Evolutionary conservation across 768 basidiomycete species (phyloP).

Genomic region (Russula brevipes): DNA sequence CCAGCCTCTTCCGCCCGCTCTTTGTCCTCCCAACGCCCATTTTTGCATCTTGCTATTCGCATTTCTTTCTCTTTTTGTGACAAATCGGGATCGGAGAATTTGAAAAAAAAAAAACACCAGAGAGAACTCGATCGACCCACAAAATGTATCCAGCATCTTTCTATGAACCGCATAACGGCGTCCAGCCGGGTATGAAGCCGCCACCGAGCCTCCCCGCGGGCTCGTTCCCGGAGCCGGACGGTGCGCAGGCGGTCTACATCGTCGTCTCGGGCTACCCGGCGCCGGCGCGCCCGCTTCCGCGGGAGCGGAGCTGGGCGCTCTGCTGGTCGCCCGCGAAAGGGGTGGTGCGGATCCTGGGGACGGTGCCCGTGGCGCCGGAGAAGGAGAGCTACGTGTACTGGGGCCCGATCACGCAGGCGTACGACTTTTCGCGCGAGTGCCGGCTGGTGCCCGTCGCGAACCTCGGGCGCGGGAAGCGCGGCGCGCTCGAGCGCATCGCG

Average conservation of each 20-base stretch:
- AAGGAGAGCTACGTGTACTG: constrained; percentile 20
- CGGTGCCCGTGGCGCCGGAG: constrained; percentile 20
- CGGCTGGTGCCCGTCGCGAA: constrained; percentile 20
- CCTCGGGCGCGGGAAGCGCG: constrained; percentile 14
- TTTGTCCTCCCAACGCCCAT: background rate
- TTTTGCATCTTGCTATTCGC: too few relatives aligned
- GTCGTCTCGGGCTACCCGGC: constrained; percentile 22
- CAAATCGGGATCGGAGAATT: background rate
- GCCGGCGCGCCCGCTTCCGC: constrained; percentile 16
- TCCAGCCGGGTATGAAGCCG: constrained; percentile 24
- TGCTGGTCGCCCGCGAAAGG: constrained; percentile 20
- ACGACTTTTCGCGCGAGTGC: constrained; percentile 9
- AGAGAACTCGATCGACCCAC: background rate
- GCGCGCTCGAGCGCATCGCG: constrained; percentile 22
- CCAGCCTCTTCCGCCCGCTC: background rate
- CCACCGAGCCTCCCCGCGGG: constrained; percentile 15
- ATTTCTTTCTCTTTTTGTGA: background rate
- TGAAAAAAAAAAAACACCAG: background rate
- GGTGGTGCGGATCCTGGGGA: constrained; percentile 6
- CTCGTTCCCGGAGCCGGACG: constrained; percentile 23
- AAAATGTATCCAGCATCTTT: constrained; percentile 22
- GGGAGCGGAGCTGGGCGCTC: constrained; percentile 23
- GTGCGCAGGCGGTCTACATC: constrained; percentile 18
- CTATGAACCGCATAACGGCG: constrained; percentile 24
- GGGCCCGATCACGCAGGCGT: constrained; percentile 23